A percentile compares a stretch with the other conserved stretches of the same genome.
Conservation (phyloP, 2,329 filamentous ascomycete species). For the Colletotrichum plurivorum region DNA sequence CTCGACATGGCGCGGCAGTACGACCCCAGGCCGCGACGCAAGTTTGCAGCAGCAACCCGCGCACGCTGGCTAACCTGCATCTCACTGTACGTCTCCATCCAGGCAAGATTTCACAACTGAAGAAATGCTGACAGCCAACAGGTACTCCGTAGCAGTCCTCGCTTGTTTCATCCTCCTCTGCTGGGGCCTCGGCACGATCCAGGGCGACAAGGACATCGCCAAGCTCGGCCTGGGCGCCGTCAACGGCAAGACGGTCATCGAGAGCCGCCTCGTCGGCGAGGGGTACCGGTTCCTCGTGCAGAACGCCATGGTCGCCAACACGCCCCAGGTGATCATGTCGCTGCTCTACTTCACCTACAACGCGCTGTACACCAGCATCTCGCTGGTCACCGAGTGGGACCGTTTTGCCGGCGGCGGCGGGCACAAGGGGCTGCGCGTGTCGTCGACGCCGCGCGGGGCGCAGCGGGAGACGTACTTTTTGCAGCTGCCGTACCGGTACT, state of each 20-base stretch:
- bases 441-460: neutral
- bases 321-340: slow-evolving; percentile 3
- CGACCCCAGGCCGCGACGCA: neutral
- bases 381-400: neutral
- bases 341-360: slow-evolving; percentile 18
- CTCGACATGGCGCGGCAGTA: neutral
- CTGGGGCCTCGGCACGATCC: neutral
- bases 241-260: neutral
- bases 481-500: neutral
- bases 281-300: neutral
- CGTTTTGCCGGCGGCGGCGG: neutral
- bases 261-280: neutral
- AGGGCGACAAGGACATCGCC: neutral
- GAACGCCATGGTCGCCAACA: neutral
- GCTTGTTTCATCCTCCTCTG: neutral
- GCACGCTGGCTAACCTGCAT: neutral
- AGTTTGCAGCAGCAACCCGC: neutral
- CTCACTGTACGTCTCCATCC: neutral
- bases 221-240: neutral
- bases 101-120: too few species aligned
- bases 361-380: neutral
- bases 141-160: neutral
- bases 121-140: neutral
- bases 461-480: slow-evolving; percentile 13
- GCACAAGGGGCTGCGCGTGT: neutral